These are phyloP conservation scores for Wickerhamomyces sp. DNA, from an alignment of 1,139 yeast species.

Conservation along the genomic window DNA sequence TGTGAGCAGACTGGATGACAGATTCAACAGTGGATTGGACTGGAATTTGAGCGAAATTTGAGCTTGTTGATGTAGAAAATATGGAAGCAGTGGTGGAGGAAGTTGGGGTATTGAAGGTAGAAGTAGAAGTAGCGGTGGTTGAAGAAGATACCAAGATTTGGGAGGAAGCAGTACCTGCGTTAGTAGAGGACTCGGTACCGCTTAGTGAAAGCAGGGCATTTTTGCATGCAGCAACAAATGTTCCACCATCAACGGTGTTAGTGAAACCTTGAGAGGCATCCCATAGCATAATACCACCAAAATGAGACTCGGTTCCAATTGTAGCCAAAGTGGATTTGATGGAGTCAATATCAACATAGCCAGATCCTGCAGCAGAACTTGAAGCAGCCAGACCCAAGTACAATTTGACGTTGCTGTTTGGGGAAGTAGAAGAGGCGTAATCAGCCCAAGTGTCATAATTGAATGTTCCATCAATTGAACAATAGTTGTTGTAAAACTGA, in stretches of 20 bases:
- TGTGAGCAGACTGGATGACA: too few species aligned
- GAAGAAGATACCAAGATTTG: conserved; percentile 10
- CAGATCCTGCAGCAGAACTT: conserved; percentile 60
- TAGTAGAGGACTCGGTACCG: conserved; percentile 8
- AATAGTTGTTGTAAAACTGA: conserved; percentile 91
- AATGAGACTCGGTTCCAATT: conserved; percentile 40
- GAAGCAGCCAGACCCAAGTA: conserved; percentile 76
- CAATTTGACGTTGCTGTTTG: conserved; percentile 62
- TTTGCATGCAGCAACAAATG: conserved; percentile 29
- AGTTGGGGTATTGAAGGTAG: too few species aligned
- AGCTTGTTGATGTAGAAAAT: conserved; percentile 6
- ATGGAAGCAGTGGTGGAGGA: conserved; percentile 10
- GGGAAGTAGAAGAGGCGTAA: conserved; percentile 56
- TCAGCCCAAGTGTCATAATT: conserved; percentile 85
- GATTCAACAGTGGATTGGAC: too few species aligned
- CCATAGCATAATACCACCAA: conserved; percentile 90
- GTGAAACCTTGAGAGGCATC: conserved; percentile 79
- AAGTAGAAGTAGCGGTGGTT: conserved; percentile 5
- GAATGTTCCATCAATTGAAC: conserved; percentile 54
- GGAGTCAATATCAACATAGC: conserved; percentile 49
- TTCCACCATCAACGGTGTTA: conserved; percentile 42
- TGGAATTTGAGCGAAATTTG: too few species aligned
- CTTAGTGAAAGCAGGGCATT: too few species aligned
- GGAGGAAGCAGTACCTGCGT: conserved; percentile 14
- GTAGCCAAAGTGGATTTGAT: conserved; percentile 32